Percentiles rank a stretch among this genome's conserved stretches.
Evolutionary conservation across 192 early-diverging fungal species (phyloP).

Genomic region (Chytriomyces sp.): DNA sequence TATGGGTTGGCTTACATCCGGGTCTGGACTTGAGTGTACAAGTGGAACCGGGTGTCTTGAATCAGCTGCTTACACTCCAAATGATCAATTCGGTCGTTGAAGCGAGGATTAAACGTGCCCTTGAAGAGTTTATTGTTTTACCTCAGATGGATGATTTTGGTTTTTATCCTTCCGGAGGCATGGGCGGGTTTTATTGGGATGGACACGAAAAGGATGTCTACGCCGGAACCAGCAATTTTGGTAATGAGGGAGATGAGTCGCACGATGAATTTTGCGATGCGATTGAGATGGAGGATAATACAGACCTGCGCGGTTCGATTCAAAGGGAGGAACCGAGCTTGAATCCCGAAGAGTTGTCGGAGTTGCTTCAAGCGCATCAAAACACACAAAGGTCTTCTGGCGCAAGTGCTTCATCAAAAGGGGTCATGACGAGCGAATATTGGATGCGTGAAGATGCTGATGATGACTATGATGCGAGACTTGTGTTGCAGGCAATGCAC

Average conservation of each 20-base stretch:
- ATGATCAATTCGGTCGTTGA: slow-evolving; percentile 87
- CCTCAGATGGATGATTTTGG: slow-evolving; percentile 89
- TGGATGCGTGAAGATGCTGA: too few relatives aligned
- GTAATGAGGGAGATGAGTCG: slow-evolving; percentile 36
- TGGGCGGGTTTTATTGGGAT: slow-evolving; percentile 49
- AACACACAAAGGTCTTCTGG: background rate
- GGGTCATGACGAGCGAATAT: too few relatives aligned
- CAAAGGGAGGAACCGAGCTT: slow-evolving; percentile 57
- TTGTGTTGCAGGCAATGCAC: too few relatives aligned
- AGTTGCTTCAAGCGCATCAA: background rate
- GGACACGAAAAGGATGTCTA: slow-evolving; percentile 39
- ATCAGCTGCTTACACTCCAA: slow-evolving; percentile 78
- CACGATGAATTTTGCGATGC: background rate
- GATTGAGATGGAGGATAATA: slow-evolving; percentile 29
- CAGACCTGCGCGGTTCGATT: too few relatives aligned
- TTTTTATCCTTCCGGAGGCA: slow-evolving; percentile 60
- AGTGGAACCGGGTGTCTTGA: slow-evolving; percentile 81
- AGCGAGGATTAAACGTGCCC: slow-evolving; percentile 78
- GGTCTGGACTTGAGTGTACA: slow-evolving; percentile 42
- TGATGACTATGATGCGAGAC: too few relatives aligned
- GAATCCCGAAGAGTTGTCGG: background rate
- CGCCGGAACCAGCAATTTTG: slow-evolving; percentile 27
- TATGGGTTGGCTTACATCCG: slow-evolving; percentile 84
- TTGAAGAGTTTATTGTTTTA: slow-evolving; percentile 78
- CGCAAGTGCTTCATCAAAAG: background rate